Evolutionary conservation across 2,329 filamentous ascomycete species (phyloP), one percentile per base, ranked within the genome.

Genomic region (Alternaria sp.): DNA sequence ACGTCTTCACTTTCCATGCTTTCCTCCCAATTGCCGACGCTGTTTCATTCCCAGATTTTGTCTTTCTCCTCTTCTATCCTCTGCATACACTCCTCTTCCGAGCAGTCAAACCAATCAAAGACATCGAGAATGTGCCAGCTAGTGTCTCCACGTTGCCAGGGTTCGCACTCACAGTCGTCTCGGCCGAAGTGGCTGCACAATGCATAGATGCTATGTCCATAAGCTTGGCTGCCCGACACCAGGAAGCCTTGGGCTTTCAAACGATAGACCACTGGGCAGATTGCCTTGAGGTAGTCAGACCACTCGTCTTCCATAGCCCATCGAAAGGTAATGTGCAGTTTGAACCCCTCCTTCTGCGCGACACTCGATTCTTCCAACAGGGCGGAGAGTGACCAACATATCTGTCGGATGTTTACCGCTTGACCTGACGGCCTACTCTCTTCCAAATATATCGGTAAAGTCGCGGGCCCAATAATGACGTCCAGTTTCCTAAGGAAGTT

Each of bases 41-140:
- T 37, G 3, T 5, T 3, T 50, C 25, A 50, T 25, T 6, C 8
- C 20, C 18, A 10, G 5, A 26, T 3, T 8, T 15, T 25, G 7
- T 14, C 2, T 50, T 3, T 30, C 26, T 7, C 7, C 3, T 20
- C 15, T 25, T 21, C 11, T 20, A 51, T 33, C 18, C 26, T 33
- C 47, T 15, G 0, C 26, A 15, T 33, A 33, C 47, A 51, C 26
- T 33, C 47, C 26, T 51, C 47, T 2, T 33, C 7, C 3, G 26
- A 33, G 26, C 26, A 21, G 47, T 51, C n/a, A 4, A 51, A 51
- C 26, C 47, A 51, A 51, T 51, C 47, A 28, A 1, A 2, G 3
- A 15, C 1, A 8, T 0, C 12, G 12, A 4, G 6, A 15, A 0
- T 14, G 4, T 28, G 1, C 47, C 47, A 50, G 4, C 3, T 1